A percentile compares a stretch with the other conserved stretches of the same genome.
Conservation (phyloP, 148 eudicot species). For the Silene uniflora region DNA sequence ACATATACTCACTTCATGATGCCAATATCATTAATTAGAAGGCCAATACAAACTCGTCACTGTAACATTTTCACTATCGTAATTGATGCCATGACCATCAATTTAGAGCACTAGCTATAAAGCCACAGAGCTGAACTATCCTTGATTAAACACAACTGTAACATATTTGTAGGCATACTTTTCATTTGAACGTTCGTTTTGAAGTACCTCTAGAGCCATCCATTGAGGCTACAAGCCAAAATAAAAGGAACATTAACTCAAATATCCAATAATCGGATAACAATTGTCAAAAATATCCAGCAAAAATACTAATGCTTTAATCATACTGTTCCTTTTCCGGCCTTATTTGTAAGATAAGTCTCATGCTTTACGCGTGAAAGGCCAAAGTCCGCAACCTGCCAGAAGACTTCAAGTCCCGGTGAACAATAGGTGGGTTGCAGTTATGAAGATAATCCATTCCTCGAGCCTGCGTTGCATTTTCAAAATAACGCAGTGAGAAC, state of each 20-base stretch:
- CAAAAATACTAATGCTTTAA: conserved; percentile 11
- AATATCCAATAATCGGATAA: not conserved
- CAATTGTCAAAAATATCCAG: not conserved
- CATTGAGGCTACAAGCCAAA: conserved; percentile 77
- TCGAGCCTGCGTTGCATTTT: too few relatives aligned
- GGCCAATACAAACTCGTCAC: too few relatives aligned
- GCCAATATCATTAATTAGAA: conserved; percentile 17
- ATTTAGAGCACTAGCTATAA: not conserved
- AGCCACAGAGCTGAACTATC: not conserved
- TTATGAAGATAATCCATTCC: too few relatives aligned
- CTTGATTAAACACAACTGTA: conserved; percentile 15
- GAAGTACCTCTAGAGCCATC: too few relatives aligned
- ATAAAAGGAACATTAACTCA: not conserved
- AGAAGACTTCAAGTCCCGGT: too few relatives aligned
- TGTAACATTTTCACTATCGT: too few relatives aligned
- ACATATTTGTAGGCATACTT: conserved; percentile 50
- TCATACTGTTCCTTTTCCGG: conserved; percentile 99
- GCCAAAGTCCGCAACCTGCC: conserved; percentile 96
- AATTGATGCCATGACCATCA: not conserved
- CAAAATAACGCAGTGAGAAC: conserved; percentile 12
- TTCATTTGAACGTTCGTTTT: too few relatives aligned
- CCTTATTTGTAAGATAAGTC: conserved; percentile 65
- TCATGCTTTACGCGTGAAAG: too few relatives aligned
- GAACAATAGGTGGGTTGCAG: too few relatives aligned
- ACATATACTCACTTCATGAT: too few relatives aligned